These are phyloP conservation scores for Ascochyta rabiei DNA, from an alignment of 2,329 filamentous ascomycete genomes.

Conservation along the genomic window DNA sequence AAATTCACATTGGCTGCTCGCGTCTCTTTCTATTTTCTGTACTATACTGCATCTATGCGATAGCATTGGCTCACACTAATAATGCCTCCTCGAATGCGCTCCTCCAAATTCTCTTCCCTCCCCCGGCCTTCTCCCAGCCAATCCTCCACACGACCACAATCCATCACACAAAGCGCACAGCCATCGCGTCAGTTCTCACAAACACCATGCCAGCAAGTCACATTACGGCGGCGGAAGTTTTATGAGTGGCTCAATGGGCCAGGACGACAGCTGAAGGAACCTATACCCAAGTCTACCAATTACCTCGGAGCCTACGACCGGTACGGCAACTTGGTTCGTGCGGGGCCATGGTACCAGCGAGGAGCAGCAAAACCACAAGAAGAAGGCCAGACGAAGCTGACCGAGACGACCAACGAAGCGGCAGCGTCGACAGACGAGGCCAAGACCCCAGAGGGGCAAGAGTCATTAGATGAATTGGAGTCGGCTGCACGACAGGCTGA, in stretches of 20 bases:
- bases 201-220: conserved; percentile 49
- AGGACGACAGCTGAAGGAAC: conserved; percentile 56
- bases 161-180: conserved; percentile 29
- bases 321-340: conserved; percentile 55
- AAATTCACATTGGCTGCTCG: conserved; percentile 15
- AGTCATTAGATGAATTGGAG: conserved; percentile 39
- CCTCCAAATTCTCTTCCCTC: conserved; percentile 34
- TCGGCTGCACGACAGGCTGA: conserved; percentile 29
- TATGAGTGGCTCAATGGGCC: conserved; percentile 65
- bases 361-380: conserved; percentile 20
- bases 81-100: conserved; percentile 46
- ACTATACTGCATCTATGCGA: conserved; percentile 32
- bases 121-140: conserved; percentile 22
- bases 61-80: conserved; percentile 27
- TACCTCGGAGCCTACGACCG: conserved; percentile 62
- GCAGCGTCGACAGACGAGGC: conserved; percentile 30
- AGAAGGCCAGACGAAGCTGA: conserved; percentile 22
- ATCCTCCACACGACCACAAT: conserved; percentile 30
- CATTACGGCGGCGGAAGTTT: conserved; percentile 61
- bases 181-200: conserved; percentile 45
- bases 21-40: conserved; percentile 15
- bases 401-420: conserved; percentile 30
- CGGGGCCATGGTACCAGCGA: conserved; percentile 30
- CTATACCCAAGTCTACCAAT: conserved; percentile 59
- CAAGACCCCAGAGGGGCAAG: conserved; percentile 36